A percentile compares a stretch with the other conserved stretches of the same genome.
Evolutionary conservation across 179 eudicot genomes (phyloP).

Genomic region (Pouteria campechiana): DNA sequence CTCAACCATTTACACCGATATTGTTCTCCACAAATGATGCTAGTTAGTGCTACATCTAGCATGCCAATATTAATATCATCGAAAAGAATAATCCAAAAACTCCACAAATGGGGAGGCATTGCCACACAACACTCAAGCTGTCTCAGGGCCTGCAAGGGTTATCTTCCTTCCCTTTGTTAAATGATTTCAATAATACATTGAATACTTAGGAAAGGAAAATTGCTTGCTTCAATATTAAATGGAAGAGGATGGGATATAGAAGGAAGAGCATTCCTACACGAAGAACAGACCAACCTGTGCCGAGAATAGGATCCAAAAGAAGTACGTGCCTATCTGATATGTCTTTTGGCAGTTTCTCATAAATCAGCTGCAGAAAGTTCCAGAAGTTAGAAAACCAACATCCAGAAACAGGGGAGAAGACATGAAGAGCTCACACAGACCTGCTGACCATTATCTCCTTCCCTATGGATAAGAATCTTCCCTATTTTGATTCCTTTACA

Average conservation of each 20-base stretch:
- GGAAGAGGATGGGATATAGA: background rate
- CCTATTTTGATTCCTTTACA: conserved; percentile 90
- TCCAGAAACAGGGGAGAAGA: background rate
- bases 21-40: too few relatives aligned
- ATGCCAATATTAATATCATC: background rate
- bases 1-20: too few relatives aligned
- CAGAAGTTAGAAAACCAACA: background rate
- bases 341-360: conserved; percentile 81
- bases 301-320: conserved; percentile 83
- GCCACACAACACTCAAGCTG: background rate
- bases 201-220: too few relatives aligned
- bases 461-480: conserved; percentile 87
- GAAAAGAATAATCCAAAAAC: background rate
- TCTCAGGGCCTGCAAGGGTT: too few relatives aligned
- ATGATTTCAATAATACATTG: too few relatives aligned
- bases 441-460: conserved; percentile 91
- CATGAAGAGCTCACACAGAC: conserved; percentile 14
- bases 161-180: too few relatives aligned
- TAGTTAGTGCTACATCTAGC: background rate
- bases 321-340: conserved; percentile 81
- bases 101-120: background rate
- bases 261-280: background rate
- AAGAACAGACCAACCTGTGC: conserved; percentile 53
- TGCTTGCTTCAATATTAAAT: too few relatives aligned
- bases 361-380: conserved; percentile 45